Conservation (phyloP, 2,329 filamentous ascomycete genomes). For the Shiraia sp. region DNA sequence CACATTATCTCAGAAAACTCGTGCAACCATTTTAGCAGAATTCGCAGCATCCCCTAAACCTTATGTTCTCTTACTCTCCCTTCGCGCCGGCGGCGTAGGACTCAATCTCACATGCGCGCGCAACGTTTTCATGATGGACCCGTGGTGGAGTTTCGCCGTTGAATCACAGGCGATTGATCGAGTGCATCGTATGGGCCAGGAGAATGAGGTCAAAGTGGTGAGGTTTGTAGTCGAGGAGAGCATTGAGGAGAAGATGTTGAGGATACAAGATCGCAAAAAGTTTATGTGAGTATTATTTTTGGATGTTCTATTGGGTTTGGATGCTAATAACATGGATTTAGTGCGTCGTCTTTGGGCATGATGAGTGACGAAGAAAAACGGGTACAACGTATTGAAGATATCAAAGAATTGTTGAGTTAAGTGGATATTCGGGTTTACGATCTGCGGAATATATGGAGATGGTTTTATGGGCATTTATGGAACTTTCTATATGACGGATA, state of each 20-base stretch:
- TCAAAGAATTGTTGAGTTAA: conserved; percentile 80
- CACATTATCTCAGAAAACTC: conserved; percentile 81
- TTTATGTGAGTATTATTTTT: conserved; percentile 70
- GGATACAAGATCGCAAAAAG: conserved; percentile 93
- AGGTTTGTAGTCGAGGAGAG: conserved; percentile 88
- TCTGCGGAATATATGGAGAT: neutral
- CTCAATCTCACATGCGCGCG: conserved; percentile 89
- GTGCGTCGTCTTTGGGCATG: conserved; percentile 92
- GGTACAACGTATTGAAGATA: conserved; percentile 87
- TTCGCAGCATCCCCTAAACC: conserved; percentile 66
- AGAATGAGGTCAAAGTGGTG: conserved; percentile 80
- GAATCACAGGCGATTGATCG: conserved; percentile 98
- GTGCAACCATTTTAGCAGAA: conserved; percentile 74
- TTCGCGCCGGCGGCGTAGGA: conserved; percentile 90
- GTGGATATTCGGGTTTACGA: neutral
- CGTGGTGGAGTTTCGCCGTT: conserved; percentile 98
- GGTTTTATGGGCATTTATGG: neutral
- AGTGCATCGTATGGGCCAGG: conserved; percentile 95
- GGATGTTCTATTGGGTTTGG: neutral
- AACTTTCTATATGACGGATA: neutral
- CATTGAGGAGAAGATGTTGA: conserved; percentile 93
- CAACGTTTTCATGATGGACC: conserved; percentile 98
- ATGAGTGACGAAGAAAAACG: conserved; percentile 94
- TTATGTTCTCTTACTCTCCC: conserved; percentile 76
- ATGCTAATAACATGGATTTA: conserved; percentile 48